phyloP scores from a whole-genome alignment of 225 moss, liverwort and hornwort species.

The Bryoerythrophyllum caledonicum region DNA sequence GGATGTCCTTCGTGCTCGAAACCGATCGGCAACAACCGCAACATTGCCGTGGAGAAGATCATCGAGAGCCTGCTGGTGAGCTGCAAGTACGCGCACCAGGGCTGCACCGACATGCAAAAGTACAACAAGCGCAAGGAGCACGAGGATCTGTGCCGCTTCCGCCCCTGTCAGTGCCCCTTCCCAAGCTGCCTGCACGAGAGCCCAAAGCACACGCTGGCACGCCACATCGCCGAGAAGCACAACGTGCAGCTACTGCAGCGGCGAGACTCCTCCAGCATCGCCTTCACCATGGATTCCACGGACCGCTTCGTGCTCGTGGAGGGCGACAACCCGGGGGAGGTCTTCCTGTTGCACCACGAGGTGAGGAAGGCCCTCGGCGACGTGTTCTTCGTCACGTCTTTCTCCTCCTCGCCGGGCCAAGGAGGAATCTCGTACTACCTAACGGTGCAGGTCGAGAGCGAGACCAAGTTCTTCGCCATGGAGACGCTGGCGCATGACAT shows the following conservation, averaged over 20 bases:
- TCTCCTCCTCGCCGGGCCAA: not conserved
- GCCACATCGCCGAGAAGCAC: conserved; percentile 26
- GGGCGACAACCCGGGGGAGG: conserved; percentile 4
- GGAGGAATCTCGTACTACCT: conserved; percentile 18
- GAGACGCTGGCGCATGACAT: conserved; percentile 24
- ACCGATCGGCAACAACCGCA: conserved; percentile 27
- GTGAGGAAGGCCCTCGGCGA: conserved; percentile 16
- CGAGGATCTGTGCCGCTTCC: conserved; percentile 18
- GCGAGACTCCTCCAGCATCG: not conserved
- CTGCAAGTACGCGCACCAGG: conserved; percentile 27
- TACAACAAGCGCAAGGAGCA: conserved; percentile 25
- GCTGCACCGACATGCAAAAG: conserved; percentile 26
- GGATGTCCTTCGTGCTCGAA: conserved; percentile 16
- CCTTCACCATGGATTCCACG: conserved; percentile 17
- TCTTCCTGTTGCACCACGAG: conserved; percentile 29
- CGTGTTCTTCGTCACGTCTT: conserved; percentile 19
- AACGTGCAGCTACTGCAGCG: not conserved
- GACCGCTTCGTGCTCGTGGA: conserved; percentile 15
- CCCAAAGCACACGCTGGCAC: conserved; percentile 1
- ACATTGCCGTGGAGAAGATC: conserved; percentile 28
- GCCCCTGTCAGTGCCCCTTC: conserved; percentile 22
- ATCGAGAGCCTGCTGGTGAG: conserved; percentile 29
- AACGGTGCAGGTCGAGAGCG: conserved; percentile 29
- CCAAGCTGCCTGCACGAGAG: conserved; percentile 19
- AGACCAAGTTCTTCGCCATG: conserved; percentile 29